Conservation (phyloP, 345 rosid species). For the Pistacia integerrima region DNA sequence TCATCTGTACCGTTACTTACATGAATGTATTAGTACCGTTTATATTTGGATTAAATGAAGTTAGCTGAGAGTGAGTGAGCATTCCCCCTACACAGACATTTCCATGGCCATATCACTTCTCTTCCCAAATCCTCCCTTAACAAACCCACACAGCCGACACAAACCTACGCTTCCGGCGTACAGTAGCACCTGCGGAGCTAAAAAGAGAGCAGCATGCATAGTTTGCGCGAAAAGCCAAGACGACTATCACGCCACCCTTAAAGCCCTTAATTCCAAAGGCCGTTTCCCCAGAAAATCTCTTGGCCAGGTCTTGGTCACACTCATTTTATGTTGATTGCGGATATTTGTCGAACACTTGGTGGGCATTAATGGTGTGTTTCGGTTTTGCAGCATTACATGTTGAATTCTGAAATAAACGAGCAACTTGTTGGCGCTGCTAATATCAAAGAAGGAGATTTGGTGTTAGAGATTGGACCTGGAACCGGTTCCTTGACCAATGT, state of each 20-base stretch:
- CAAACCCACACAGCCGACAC: slow-evolving; percentile 10
- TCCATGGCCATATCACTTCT: slow-evolving; percentile 31
- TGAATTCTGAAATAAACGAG: slow-evolving; percentile 78
- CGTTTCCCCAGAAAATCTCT: slow-evolving; percentile 89
- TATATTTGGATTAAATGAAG: too few species aligned
- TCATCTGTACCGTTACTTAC: too few species aligned
- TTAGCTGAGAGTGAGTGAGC: background rate
- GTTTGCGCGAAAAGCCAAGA: slow-evolving; percentile 56
- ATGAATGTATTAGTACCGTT: too few species aligned
- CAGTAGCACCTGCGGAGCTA: background rate
- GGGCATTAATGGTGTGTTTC: slow-evolving; percentile 14
- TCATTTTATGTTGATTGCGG: background rate
- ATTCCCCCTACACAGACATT: background rate
- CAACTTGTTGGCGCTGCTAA: slow-evolving; percentile 57
- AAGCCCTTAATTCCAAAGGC: slow-evolving; percentile 81
- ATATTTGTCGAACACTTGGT: slow-evolving; percentile 31
- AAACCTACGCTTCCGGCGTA: slow-evolving; percentile 19
- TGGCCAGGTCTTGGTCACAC: slow-evolving; percentile 61
- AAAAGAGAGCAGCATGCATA: slow-evolving; percentile 20
- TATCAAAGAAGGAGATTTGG: slow-evolving; percentile 73
- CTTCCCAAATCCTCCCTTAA: slow-evolving; percentile 25
- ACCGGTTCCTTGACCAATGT: slow-evolving; percentile 90
- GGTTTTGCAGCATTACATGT: slow-evolving; percentile 83
- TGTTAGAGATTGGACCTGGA: slow-evolving; percentile 94
- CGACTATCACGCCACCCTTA: slow-evolving; percentile 83